These are phyloP conservation scores for Leptomonas pyrrhocoris DNA, from an alignment of 208 protist genomes.

Conservation along the genomic window DNA sequence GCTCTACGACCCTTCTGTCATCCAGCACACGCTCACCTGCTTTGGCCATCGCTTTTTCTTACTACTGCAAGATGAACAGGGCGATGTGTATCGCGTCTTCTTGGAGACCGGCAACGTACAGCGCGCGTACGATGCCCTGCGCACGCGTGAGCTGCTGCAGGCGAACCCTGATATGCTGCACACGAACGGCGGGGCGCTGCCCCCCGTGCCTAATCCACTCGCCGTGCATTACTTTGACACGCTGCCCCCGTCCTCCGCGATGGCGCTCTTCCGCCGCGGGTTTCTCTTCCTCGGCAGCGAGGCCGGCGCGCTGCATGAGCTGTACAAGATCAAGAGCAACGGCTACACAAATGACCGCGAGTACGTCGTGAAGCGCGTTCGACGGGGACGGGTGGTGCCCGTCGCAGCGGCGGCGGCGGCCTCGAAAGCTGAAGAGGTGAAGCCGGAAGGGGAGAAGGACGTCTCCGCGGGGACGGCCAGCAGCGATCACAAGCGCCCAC, in stretches of 20 bases:
- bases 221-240: constrained; percentile 98
- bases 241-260: constrained; percentile 82
- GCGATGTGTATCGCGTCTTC: constrained; percentile 98
- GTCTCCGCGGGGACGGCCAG: no score
- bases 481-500: constrained; percentile 29
- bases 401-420: constrained; percentile 1
- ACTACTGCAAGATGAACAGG: constrained; percentile 96
- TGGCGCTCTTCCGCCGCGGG: constrained; percentile 94
- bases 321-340: constrained; percentile 93
- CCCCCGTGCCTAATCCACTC: constrained; percentile 67
- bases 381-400: constrained; percentile 33
- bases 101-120: constrained; percentile 73
- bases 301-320: constrained; percentile 91
- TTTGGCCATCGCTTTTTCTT: constrained; percentile 94
- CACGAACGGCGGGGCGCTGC: constrained; percentile 19
- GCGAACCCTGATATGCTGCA: constrained; percentile 26
- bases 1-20: constrained; percentile 91
- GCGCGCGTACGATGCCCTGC: constrained; percentile 73
- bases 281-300: constrained; percentile 97
- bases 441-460: neutral
- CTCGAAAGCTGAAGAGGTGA: constrained; percentile 2
- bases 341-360: constrained; percentile 77
- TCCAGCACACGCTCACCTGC: constrained; percentile 75
- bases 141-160: constrained; percentile 41
- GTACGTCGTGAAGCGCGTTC: constrained; percentile 69